Evolutionary conservation across 495 filamentous ascomycete genomes (phyloP).

Genomic region (Astrocystis sublimbata): DNA sequence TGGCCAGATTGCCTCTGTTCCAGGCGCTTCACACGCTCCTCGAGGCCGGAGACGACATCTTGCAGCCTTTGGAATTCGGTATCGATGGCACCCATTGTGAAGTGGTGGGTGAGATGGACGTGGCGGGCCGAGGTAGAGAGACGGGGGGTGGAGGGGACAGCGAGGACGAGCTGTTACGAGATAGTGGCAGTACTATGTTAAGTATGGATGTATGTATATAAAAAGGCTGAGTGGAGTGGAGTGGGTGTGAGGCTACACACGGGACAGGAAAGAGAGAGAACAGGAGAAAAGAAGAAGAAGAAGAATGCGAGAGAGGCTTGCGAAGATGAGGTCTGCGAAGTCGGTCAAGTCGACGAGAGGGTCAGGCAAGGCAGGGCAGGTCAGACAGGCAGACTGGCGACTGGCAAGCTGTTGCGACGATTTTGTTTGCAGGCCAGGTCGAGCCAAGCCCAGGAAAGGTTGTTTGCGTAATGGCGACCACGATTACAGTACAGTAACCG

Average conservation of each 20-base stretch:
- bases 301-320: constrained; percentile 2
- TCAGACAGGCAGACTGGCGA: constrained; percentile 1
- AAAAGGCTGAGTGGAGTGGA: constrained; percentile 23
- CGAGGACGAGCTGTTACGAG: neutral
- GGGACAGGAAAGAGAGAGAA: constrained; percentile 19
- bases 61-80: constrained; percentile 76
- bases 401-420: constrained; percentile 12
- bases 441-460: too few species aligned
- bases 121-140: constrained; percentile 40
- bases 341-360: constrained; percentile 13
- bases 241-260: constrained; percentile 21
- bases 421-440: too few species aligned
- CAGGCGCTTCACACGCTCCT: constrained; percentile 76
- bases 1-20: constrained; percentile 61
- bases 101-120: constrained; percentile 25
- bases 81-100: constrained; percentile 80
- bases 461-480: constrained; percentile 4
- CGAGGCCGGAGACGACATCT: constrained; percentile 77
- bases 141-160: constrained; percentile 12
- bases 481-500: constrained; percentile 13
- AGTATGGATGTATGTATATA: too few species aligned
- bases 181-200: constrained; percentile 9
- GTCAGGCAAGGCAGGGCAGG: too few species aligned
- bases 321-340: constrained; percentile 14
- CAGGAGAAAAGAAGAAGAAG: constrained; percentile 11